phyloP scores from a whole-genome alignment of 208 protist species.

The Vickermania spadyakhi region DNA sequence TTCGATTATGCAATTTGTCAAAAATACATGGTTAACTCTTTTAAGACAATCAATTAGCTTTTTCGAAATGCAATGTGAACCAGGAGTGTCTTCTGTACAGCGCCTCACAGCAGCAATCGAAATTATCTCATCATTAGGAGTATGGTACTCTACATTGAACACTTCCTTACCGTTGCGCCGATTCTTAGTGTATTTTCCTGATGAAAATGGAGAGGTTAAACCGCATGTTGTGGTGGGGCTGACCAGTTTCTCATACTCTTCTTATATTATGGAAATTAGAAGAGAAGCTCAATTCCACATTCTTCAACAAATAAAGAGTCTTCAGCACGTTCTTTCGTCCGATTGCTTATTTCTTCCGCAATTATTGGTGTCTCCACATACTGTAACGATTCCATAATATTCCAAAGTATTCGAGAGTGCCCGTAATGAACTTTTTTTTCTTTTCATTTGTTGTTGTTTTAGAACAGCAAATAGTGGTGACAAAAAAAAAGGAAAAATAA shows the following conservation, averaged over 20 bases:
- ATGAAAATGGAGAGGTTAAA: constrained; percentile 20
- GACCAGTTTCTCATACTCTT: constrained; percentile 63
- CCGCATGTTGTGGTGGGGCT: constrained; percentile 48
- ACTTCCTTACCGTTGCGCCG: constrained; percentile 60
- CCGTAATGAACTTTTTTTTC: no score
- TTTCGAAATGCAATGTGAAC: background rate
- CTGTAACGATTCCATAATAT: constrained; percentile 9
- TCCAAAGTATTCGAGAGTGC: no score
- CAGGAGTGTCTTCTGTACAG: background rate
- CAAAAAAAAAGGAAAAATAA: no score
- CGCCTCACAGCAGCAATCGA: constrained; percentile 36
- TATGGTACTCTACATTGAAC: constrained; percentile 51
- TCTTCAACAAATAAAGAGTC: constrained; percentile 25
- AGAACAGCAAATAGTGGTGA: no score
- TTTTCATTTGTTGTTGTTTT: no score
- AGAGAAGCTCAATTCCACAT: constrained; percentile 27
- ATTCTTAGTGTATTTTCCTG: constrained; percentile 37
- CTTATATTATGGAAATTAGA: constrained; percentile 59
- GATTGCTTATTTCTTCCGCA: constrained; percentile 45
- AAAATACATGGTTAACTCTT: constrained; percentile 5
- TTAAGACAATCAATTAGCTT: background rate
- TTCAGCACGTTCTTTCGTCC: constrained; percentile 34
- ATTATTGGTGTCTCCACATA: constrained; percentile 24
- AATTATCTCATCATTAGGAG: constrained; percentile 57
- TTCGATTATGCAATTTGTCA: background rate